These are phyloP conservation scores for Debaryomycetaceae sp. DNA, from an alignment of 1,139 yeast species.

Conservation along the genomic window DNA sequence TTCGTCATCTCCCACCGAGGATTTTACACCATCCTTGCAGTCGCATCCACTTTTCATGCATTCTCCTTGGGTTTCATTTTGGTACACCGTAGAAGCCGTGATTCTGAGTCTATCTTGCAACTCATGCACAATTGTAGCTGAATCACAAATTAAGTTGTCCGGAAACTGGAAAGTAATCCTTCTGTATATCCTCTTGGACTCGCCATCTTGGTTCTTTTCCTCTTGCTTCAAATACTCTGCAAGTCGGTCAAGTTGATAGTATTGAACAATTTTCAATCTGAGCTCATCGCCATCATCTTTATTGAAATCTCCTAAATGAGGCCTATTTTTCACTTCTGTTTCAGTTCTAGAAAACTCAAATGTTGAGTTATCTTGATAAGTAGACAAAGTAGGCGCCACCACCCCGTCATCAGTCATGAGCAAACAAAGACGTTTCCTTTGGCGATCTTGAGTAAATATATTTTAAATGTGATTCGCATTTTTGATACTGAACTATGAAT, in stretches of 20 bases:
- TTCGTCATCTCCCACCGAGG: neutral
- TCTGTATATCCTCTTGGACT: constrained; percentile 25
- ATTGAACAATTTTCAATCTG: constrained; percentile 32
- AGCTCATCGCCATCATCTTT: constrained; percentile 23
- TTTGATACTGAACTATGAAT: neutral
- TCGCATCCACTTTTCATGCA: neutral
- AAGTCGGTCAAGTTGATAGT: constrained; percentile 52
- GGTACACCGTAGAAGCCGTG: neutral
- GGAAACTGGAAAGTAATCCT: constrained; percentile 88
- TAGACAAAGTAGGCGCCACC: constrained; percentile 58
- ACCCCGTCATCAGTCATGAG: constrained; percentile 12
- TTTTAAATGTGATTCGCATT: neutral
- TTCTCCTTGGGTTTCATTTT: neutral
- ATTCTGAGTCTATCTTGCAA: constrained; percentile 31
- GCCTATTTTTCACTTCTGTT: constrained; percentile 25
- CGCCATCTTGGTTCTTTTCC: constrained; percentile 6
- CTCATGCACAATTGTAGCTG: constrained; percentile 62
- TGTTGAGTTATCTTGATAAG: constrained; percentile 52
- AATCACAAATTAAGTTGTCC: constrained; percentile 71
- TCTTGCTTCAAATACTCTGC: constrained; percentile 30
- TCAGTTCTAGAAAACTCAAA: constrained; percentile 42
- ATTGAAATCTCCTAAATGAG: constrained; percentile 27
- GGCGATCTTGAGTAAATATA: too few species aligned
- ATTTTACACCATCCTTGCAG: neutral
- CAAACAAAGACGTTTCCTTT: neutral